Percentiles rank a stretch among this genome's conserved stretches.
Evolutionary conservation across 2,329 filamentous ascomycete species (phyloP).

Genomic region (Chrysosporium keratinophilum): DNA sequence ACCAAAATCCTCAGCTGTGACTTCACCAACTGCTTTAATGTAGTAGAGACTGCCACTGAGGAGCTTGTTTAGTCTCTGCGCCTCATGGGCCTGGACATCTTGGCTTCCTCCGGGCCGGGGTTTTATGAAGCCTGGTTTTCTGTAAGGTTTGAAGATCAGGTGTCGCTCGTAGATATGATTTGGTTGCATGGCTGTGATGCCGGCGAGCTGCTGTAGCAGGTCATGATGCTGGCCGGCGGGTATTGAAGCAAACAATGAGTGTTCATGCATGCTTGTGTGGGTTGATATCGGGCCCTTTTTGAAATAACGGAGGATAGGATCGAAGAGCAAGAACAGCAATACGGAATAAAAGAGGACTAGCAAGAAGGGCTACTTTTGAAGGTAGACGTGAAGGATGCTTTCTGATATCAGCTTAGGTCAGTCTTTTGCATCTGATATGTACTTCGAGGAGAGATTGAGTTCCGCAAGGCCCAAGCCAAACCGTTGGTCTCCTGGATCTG

Average conservation of each 20-base stretch:
- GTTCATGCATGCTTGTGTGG: conserved; percentile 46
- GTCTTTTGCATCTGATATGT: no score
- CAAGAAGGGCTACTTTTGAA: no score
- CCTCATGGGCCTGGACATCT: conserved; percentile 32
- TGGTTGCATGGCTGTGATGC: conserved; percentile 52
- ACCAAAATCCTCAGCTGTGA: conserved; percentile 32
- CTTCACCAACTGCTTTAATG: conserved; percentile 41
- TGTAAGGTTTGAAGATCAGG: conserved; percentile 47
- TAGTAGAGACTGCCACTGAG: conserved; percentile 45
- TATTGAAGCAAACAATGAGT: conserved; percentile 49
- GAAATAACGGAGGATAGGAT: no score
- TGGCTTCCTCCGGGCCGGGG: conserved; percentile 36
- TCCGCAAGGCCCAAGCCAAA: no score
- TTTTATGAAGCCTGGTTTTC: conserved; percentile 36
- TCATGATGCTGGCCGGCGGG: conserved; percentile 48
- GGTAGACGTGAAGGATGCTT: no score
- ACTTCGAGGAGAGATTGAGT: no score
- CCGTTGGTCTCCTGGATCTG: no score
- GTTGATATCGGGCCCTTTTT: no score
- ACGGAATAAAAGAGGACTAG: no score
- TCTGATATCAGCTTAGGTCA: no score
- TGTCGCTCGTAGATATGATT: conserved; percentile 44
- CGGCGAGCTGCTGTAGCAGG: conserved; percentile 51
- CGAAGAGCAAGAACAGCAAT: no score
- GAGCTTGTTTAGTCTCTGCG: conserved; percentile 35